These are phyloP conservation scores for Boletus eberwhitei DNA, from an alignment of 768 basidiomycete genomes.

Conservation along the genomic window DNA sequence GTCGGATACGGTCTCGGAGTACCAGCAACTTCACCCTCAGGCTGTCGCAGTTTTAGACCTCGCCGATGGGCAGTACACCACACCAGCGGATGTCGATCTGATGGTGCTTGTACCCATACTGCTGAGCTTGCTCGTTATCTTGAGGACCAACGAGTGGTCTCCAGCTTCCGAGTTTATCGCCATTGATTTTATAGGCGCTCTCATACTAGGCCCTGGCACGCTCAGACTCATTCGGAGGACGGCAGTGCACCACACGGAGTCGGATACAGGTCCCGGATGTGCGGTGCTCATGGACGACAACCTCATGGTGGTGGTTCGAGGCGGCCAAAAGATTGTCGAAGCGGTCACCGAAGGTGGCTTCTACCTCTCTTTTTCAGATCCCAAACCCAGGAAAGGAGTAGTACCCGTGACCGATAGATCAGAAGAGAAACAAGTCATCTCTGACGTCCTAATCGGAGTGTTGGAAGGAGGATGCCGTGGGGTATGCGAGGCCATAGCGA, in stretches of 20 bases:
- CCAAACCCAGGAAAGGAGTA: neutral
- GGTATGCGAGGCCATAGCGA: conserved; percentile 11
- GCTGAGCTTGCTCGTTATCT: conserved; percentile 6
- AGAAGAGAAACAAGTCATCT: conserved; percentile 8
- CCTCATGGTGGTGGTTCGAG: conserved; percentile 12
- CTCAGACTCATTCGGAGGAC: conserved; percentile 17
- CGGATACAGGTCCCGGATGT: conserved; percentile 11
- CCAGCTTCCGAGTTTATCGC: conserved; percentile 2
- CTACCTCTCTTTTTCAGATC: conserved; percentile 13
- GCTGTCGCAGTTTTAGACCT: conserved; percentile 14
- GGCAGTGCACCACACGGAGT: conserved; percentile 1
- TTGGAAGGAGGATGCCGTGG: conserved; percentile 18
- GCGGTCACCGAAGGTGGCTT: conserved; percentile 21
- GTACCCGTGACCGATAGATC: neutral
- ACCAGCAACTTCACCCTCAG: neutral
- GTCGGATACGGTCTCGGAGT: neutral
- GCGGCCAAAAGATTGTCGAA: conserved; percentile 14
- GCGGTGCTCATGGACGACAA: conserved; percentile 20
- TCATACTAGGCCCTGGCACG: conserved; percentile 16
- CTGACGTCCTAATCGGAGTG: conserved; percentile 4
- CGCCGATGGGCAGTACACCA: conserved; percentile 10
- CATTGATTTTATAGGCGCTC: conserved; percentile 9
- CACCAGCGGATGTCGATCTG: conserved; percentile 7
- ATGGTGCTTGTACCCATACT: conserved; percentile 14
- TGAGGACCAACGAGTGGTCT: conserved; percentile 6